Evolutionary conservation across 192 early-diverging fungal species (phyloP), one percentile per base, ranked within the genome.

Genomic region (Coemansia sp.): DNA sequence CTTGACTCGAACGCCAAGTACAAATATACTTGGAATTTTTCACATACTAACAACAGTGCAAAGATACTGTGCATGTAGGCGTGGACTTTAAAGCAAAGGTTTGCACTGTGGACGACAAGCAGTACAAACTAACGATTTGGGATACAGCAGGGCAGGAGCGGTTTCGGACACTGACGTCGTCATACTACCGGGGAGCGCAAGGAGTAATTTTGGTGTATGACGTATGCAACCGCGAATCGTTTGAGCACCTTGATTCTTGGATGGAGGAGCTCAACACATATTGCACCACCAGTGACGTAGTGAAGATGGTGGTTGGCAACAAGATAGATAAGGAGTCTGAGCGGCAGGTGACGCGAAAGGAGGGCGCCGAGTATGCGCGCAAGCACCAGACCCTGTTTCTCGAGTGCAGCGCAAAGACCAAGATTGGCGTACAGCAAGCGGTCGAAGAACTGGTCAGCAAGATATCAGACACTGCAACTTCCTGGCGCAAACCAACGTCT

Each of bases 81-180:
- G 97, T 99, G 21, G 97, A 99, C 74, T 99, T 99, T 73, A 98
- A 98, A 73, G 95, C 97, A 53, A 96, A 93, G 64, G 86, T 91
- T 64, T 85, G 93, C 57, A 85, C 90, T 46, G 78, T 96, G 11
- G 90, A 97, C 57, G 88, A 84, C 64, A 84, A 90, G 52, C 87
- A 86, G 63, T 99, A 96, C 82, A 99, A 99, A 75, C 84, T 99
- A 59, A 95, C 94, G 2, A 96, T 99, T 20, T 82, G 93, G 97
- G 97, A 99, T 72, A 99, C 97, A 2, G 97, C 97, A 10, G 97
- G 97, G 40, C 97, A 99, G 75, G 97, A 99, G 78, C 87, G 97
- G 28, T 99, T 98, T 81, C 75, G 97, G 46, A 98, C 97, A 1
- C 80, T 99, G 55, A 99, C 97, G 20, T 96, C 94, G 17, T 91